A percentile compares a stretch with the other conserved stretches of the same genome.
Evolutionary conservation across 1,284 basidiomycete genomes (phyloP).

Genomic region (Inonotus hispidus): DNA sequence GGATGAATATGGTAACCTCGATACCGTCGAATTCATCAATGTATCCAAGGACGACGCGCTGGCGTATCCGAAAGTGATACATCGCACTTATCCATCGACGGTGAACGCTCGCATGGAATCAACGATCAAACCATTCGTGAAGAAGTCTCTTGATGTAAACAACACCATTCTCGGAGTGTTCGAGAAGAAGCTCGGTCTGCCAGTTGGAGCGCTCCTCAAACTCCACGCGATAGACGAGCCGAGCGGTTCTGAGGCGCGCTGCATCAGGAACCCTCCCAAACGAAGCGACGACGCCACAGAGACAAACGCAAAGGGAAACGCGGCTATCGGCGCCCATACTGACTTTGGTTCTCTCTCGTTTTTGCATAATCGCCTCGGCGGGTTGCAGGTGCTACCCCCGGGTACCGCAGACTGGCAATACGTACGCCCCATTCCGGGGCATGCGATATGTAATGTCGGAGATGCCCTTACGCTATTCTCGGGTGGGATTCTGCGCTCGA

Average conservation of each 20-base stretch:
- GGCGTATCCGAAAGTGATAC: slow-evolving; percentile 45
- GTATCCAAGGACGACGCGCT: slow-evolving; percentile 61
- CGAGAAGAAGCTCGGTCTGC: slow-evolving; percentile 51
- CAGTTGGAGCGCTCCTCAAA: slow-evolving; percentile 40
- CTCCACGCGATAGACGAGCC: slow-evolving; percentile 42
- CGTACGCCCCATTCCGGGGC: slow-evolving; percentile 54
- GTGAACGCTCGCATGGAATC: slow-evolving; percentile 46
- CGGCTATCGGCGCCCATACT: slow-evolving; percentile 48
- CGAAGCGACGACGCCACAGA: neutral
- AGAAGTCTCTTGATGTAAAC: slow-evolving; percentile 52
- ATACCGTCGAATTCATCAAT: slow-evolving; percentile 63
- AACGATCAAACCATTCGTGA: slow-evolving; percentile 48
- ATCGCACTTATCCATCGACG: slow-evolving; percentile 50
- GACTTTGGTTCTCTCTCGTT: slow-evolving; percentile 50
- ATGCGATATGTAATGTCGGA: slow-evolving; percentile 57
- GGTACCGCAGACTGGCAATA: slow-evolving; percentile 62
- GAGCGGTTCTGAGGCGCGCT: slow-evolving; percentile 56
- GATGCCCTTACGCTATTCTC: slow-evolving; percentile 54
- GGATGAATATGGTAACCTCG: slow-evolving; percentile 50
- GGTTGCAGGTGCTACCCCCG: slow-evolving; percentile 63
- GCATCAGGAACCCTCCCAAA: slow-evolving; percentile 38
- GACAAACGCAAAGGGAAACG: slow-evolving; percentile 27
- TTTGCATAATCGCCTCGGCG: slow-evolving; percentile 65
- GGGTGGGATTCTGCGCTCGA: slow-evolving; percentile 52
- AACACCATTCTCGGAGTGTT: slow-evolving; percentile 49